These are phyloP conservation scores for Fusarium duplospermum DNA, from an alignment of 2,329 filamentous ascomycete species.

Conservation along the genomic window DNA sequence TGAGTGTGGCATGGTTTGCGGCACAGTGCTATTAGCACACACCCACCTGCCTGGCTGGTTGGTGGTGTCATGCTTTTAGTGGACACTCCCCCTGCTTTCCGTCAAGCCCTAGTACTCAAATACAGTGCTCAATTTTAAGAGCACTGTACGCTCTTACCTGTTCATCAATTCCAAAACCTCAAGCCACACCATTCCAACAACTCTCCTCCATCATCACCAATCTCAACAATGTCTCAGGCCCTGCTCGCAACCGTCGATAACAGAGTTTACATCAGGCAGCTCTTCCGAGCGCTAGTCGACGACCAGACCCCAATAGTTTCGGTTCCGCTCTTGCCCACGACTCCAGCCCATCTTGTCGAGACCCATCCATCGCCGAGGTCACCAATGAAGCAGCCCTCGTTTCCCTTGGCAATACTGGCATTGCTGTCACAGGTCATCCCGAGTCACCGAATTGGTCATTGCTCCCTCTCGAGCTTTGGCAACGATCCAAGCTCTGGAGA, in stretches of 20 bases:
- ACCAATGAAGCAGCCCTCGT: not conserved
- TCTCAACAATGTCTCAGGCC: not conserved
- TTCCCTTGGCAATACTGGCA: not conserved
- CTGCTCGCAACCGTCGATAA: slow-evolving; percentile 5
- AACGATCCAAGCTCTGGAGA: not conserved
- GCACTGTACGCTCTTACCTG: slow-evolving; percentile 3
- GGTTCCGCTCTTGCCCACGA: not conserved
- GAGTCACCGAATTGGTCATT: not conserved
- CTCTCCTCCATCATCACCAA: slow-evolving; percentile 2
- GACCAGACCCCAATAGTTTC: not conserved
- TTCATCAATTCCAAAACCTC: not conserved
- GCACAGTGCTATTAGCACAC: not conserved
- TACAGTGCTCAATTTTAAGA: rapidly evolving
- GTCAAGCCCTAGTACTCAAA: no score
- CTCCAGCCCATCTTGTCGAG: not conserved
- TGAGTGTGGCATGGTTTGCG: not conserved
- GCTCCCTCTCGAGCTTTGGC: not conserved
- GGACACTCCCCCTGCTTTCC: not conserved
- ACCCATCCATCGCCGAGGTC: not conserved
- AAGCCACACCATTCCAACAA: slow-evolving; percentile 30
- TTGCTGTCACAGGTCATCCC: not conserved
- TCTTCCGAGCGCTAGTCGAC: not conserved
- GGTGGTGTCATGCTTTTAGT: not conserved
- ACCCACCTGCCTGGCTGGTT: not conserved
- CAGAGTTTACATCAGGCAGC: not conserved